Percentiles rank a stretch among this genome's conserved stretches.
Evolutionary conservation across 2,329 filamentous ascomycete genomes (phyloP).

Genomic region (Zymoseptoria ardabiliae): DNA sequence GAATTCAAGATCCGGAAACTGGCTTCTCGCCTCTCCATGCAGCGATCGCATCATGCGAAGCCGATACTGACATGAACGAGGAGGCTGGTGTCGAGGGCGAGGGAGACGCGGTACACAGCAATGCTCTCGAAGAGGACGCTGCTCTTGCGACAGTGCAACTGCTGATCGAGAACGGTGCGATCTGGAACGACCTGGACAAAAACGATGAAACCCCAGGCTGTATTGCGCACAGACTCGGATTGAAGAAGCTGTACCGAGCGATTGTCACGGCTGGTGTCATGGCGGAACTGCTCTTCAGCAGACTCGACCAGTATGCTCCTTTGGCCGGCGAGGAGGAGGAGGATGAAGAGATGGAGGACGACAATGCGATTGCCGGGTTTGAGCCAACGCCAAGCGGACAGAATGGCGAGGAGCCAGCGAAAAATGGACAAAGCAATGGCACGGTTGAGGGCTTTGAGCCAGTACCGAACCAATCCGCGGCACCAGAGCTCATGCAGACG

Average conservation of each 20-base stretch:
- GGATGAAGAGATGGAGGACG: constrained; percentile 41
- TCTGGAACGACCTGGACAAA: constrained; percentile 91
- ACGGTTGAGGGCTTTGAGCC: constrained; percentile 26
- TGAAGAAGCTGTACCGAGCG: constrained; percentile 65
- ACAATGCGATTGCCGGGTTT: constrained; percentile 29
- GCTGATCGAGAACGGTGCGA: constrained; percentile 79
- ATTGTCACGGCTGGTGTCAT: constrained; percentile 86
- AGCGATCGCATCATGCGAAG: constrained; percentile 61
- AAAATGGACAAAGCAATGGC: constrained; percentile 17
- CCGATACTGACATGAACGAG: constrained; percentile 32
- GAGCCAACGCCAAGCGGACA: constrained; percentile 23
- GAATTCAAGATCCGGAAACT: constrained; percentile 72
- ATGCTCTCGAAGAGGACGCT: constrained; percentile 44
- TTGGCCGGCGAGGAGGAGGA: constrained; percentile 54
- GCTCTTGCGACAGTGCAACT: constrained; percentile 64
- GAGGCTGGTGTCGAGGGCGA: constrained; percentile 24
- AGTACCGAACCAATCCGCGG: constrained; percentile 25
- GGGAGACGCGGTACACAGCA: constrained; percentile 28
- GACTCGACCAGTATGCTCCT: constrained; percentile 74
- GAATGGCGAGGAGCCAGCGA: constrained; percentile 7
- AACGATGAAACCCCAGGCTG: constrained; percentile 89
- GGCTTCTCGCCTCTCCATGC: constrained; percentile 85
- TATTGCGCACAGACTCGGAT: constrained; percentile 62
- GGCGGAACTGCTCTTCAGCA: constrained; percentile 76
- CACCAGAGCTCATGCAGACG: constrained; percentile 21